These are phyloP conservation scores for Ceratobasidium theobromae DNA, from an alignment of 1,284 basidiomycete genomes.

Conservation along the genomic window DNA sequence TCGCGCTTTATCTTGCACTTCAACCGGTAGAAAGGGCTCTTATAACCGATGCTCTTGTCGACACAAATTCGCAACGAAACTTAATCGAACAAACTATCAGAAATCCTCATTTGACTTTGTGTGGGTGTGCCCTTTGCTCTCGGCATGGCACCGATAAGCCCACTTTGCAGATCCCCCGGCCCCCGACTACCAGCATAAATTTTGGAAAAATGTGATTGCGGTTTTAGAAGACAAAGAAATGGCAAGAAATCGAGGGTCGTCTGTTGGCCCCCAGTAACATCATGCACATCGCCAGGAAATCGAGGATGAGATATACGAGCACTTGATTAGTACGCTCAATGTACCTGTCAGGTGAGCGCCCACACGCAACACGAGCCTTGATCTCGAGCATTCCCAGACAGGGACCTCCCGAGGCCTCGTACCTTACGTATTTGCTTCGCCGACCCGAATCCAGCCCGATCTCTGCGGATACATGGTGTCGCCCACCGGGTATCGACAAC, in stretches of 20 bases:
- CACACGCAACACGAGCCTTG: slow-evolving; percentile 40
- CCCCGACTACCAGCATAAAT: slow-evolving; percentile 56
- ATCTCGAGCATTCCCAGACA: background rate
- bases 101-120: slow-evolving; percentile 7
- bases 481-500: background rate
- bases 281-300: slow-evolving; percentile 51
- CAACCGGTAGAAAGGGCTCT: background rate
- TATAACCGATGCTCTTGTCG: background rate
- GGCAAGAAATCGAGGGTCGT: slow-evolving; percentile 42
- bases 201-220: slow-evolving; percentile 70
- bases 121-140: background rate
- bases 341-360: background rate
- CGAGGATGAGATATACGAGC: slow-evolving; percentile 61
- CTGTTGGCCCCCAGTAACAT: slow-evolving; percentile 31
- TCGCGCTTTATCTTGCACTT: slow-evolving; percentile 1
- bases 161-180: slow-evolving; percentile 57
- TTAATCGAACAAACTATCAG: background rate
- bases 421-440: slow-evolving; percentile 54
- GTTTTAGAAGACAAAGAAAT: slow-evolving; percentile 54
- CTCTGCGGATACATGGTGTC: slow-evolving; percentile 37
- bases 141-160: background rate
- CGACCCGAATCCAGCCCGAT: background rate
- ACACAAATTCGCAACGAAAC: background rate
- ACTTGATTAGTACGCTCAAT: slow-evolving; percentile 53
- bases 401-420: slow-evolving; percentile 55